Percentiles rank a stretch among this genome's conserved stretches.
Evolutionary conservation across 2,329 filamentous ascomycete genomes (phyloP).

Genomic region (Chrysoporthe cubensis): DNA sequence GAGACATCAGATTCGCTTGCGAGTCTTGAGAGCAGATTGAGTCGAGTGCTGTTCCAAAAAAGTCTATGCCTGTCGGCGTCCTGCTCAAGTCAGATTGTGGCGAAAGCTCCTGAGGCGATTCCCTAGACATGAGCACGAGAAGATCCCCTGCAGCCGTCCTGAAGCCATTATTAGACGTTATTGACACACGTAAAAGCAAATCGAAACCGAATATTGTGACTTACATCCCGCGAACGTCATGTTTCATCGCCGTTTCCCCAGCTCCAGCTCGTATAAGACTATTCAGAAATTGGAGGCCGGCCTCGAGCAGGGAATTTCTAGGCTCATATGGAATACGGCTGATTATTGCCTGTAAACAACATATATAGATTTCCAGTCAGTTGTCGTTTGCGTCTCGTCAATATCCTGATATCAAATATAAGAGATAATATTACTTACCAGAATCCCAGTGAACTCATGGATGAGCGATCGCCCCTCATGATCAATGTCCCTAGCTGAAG

Average conservation of each 20-base stretch:
- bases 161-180: neutral
- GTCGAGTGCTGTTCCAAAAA: no score
- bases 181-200: neutral
- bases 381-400: neutral
- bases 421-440: neutral
- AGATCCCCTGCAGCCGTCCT: neutral
- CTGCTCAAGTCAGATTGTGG: no score
- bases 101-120: no score
- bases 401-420: neutral
- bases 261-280: neutral
- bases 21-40: no score
- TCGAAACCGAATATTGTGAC: neutral
- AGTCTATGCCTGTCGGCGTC: no score
- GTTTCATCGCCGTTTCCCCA: neutral
- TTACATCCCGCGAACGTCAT: neutral
- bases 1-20: no score
- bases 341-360: neutral
- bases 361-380: neutral
- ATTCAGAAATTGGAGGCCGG: neutral
- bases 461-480: neutral
- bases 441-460: neutral
- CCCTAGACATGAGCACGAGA: no score
- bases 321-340: no score
- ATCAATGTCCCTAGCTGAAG: neutral
- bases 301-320: no score